phyloP scores from a whole-genome alignment of 768 basidiomycete genomes.

The Agrocybe chaxingu region DNA sequence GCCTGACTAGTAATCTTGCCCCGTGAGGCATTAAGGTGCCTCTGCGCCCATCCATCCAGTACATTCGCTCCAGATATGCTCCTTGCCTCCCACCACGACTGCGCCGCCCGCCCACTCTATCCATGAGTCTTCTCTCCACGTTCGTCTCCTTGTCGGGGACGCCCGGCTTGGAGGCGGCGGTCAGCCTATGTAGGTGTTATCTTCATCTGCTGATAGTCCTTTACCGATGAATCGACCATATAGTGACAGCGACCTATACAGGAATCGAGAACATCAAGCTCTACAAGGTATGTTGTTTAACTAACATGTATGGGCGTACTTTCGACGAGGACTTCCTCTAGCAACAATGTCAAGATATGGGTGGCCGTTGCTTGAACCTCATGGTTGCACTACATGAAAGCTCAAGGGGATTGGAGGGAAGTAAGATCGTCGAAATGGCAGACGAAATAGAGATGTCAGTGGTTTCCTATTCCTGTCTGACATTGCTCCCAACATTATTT shows the following conservation, averaged over 20 bases:
- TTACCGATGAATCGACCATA: neutral
- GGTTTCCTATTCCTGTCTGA: neutral
- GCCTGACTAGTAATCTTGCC: neutral
- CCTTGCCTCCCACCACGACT: slow-evolving; percentile 5
- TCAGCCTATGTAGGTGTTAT: slow-evolving; percentile 21
- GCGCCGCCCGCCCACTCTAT: neutral
- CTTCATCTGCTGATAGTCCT: neutral
- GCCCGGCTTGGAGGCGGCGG: slow-evolving; percentile 25
- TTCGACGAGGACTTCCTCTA: slow-evolving; percentile 9
- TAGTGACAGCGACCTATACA: slow-evolving; percentile 27
- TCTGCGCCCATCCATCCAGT: slow-evolving; percentile 2
- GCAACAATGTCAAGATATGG: slow-evolving; percentile 36
- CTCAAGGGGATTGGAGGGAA: slow-evolving; percentile 28
- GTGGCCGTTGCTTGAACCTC: slow-evolving; percentile 26
- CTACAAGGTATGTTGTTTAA: slow-evolving; percentile 26
- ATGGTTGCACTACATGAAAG: slow-evolving; percentile 31
- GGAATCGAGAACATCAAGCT: slow-evolving; percentile 35
- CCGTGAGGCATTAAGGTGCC: slow-evolving; percentile 1
- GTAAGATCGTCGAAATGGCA: slow-evolving; percentile 22
- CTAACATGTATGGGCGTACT: neutral
- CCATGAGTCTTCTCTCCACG: slow-evolving; percentile 22
- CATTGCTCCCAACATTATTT: neutral
- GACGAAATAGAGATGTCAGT: slow-evolving; percentile 34
- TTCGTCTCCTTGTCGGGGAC: slow-evolving; percentile 20
- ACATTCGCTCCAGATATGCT: slow-evolving; percentile 7